Base-by-base conservation (phyloP, 2,329 filamentous ascomycete genomes). In the Diaporthe batatas region DNA sequence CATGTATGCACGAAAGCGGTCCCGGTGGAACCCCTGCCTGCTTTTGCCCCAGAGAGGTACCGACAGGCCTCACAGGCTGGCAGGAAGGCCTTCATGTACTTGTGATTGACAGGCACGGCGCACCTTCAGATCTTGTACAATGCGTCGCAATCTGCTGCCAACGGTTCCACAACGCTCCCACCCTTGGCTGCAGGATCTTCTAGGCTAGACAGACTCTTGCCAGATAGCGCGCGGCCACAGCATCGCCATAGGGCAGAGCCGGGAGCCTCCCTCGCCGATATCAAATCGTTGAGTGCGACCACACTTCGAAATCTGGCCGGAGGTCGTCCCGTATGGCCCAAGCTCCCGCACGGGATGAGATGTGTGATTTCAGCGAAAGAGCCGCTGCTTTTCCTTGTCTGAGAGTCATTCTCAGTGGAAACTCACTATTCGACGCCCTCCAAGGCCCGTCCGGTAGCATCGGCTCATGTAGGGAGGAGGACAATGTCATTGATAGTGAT, bases 231-330 rank as follows among this genome's bases (percentile, higher is more conserved):
- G 29, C 62, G 44, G 14, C 21, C 62, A 67, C 12, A 32, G 32
- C 62, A 36, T 51, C 44, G 44, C 62, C 62, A 39, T 67, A 53
- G 62, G 62, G 62, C 62, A 67, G 62, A 67, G 32, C n/a, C 62
- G 47, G 44, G 62, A 51, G 44, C 62, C 44, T 29, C 62, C 32
- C 32, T 39, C 47, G 21, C 39, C 44, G 47, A 67, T 67, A 53
- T 53, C 62, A 53, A 67, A 67, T 25, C 62, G 62, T 67, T 67
- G 62, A 67, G 62, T 67, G 62, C 32, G 62, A 67, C 62, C 62
- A 67, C 62, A 67, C 44, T 53, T 67, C 47, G 29, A 53, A 25
- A 39, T 53, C 14, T 25, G 16, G 18, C 39, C 32, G n/a, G 47
- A 39, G n/a, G 18, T 11, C 10, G 18, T n/a, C 36, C 14, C 29